Base-by-base conservation (phyloP, 208 protist species). In the Strigomonas culicis region DNA sequence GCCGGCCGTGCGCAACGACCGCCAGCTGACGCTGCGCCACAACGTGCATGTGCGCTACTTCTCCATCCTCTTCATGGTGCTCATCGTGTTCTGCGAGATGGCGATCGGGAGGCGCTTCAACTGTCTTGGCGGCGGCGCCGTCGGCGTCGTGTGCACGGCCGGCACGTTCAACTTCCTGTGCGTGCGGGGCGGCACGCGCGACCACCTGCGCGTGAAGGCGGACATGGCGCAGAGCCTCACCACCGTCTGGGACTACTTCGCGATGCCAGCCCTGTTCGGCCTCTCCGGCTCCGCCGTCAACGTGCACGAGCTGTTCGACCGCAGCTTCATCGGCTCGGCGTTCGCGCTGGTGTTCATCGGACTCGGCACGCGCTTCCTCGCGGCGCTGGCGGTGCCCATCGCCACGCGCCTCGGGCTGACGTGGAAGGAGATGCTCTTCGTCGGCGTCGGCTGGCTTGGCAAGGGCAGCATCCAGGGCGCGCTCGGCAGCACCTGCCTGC, bases 251-350 rank as follows among this genome's bases (percentile, higher is more conserved):
- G 77, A 83, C 36, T 87, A 84, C 63, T 61, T 79, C 41, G 76
- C 74, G 6, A 87, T 87, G 81, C 81, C 81, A 22, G 67, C 74
- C 7, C 63, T 87, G 47, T 87, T 87, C 69, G 77, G 64, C 6
- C 58, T 87, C 39, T 66, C 77, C 19, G 81, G 81, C 1, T 68
- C 81, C 1, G 64, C 53, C 31, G 63, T 83, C 25, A 70, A 81
- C 56, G 62, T 82, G 58, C 41, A 72, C 53, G 77, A 83, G 51
- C 52, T 87, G 13, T 83, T 87, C 60, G 53, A 32, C 13, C 68
- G 63, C 22, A 32, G 60, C 32, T 84, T 81, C 49, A 79, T 83
- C 57, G 70, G 68, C 1, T 47, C 59, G 46, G 71, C 70, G 0
- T 76, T 83, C 39, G 74, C 41, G 2, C 62, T 82, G n/a, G 69